Evolutionary conservation across 306 rosid genomes (phyloP), one percentile per base, ranked within the genome.

Genomic region (Chamaecrista fasciculata): DNA sequence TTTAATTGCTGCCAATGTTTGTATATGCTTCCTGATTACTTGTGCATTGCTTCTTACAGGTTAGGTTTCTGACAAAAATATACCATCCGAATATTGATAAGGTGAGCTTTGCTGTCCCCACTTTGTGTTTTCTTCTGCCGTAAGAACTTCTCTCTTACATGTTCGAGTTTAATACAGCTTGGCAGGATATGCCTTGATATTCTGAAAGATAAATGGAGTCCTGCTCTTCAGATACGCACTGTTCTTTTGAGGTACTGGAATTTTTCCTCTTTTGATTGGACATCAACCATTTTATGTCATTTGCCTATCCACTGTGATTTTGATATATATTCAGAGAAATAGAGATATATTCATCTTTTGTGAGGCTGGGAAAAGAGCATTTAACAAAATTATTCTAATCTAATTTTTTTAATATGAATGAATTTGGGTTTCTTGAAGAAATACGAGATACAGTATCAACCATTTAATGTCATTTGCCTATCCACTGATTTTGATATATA

Each of bases 1-100:
- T 50, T 70, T 66, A 29, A 47, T 40, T 67, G 21, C n/a, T n/a
- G n/a, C n/a, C n/a, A 14, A 14, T 48, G 56, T 47, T 16, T 47
- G 18, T 47, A 21, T 34, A 2, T 31, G 26, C 1, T 42, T 69
- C 31, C 47, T 76, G 36, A 34, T 28, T 46, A 39, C 33, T 4
- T 25, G 21, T 56, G 46, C 24, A 37, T 76, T 76, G 57, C 60
- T 66, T 44, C 55, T 31, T 47, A 37, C 94, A 93, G 98, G 98
- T 93, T 70, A 86, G 98, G 74, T 93, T 93, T 83, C 87, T 93
- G 56, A 90, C 98, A 51, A 93, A 93, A 82, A 93, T 93, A 67
- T 93, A 93, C 72, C 98, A 93, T 76, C 98, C 98, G 8, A 93
- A 93, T 91, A 93, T 93, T 76, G 98, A 93, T 59, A 93, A 93